Evolutionary conservation across 2,329 filamentous ascomycete genomes (phyloP).

Genomic region (Monilinia fructigena): DNA sequence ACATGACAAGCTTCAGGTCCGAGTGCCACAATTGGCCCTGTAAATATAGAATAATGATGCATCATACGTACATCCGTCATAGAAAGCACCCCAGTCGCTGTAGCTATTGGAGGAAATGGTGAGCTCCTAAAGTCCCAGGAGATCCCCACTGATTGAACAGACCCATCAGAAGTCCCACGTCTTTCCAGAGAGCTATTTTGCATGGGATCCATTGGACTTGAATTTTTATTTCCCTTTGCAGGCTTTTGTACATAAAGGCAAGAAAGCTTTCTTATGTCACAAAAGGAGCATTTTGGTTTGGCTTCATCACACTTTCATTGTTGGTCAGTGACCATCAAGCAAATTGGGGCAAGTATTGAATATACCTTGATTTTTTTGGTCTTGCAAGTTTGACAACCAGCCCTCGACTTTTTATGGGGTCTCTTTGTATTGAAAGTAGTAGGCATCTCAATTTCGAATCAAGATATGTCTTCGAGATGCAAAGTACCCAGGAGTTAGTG

Average conservation of each 20-base stretch:
- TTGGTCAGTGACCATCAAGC: not conserved
- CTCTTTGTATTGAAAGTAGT: slow-evolving; percentile 35
- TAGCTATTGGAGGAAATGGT: slow-evolving; percentile 26
- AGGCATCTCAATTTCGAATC: not conserved
- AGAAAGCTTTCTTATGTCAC: slow-evolving; percentile 33
- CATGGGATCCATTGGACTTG: not conserved
- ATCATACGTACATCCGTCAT: slow-evolving; percentile 34
- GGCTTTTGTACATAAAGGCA: slow-evolving; percentile 30
- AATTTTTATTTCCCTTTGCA: not conserved
- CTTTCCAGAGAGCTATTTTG: slow-evolving; percentile 1
- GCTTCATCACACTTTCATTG: slow-evolving; percentile 37
- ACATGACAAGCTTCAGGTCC: slow-evolving; percentile 25
- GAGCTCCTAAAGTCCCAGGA: slow-evolving; percentile 22
- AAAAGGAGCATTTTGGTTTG: slow-evolving; percentile 37
- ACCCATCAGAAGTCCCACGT: not conserved
- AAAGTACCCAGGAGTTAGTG: not conserved
- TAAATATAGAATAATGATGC: slow-evolving; percentile 37
- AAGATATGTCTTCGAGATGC: not conserved
- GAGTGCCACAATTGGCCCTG: slow-evolving; percentile 29
- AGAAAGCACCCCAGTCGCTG: slow-evolving; percentile 29
- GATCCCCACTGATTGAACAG: not conserved
- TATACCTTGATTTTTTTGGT: slow-evolving; percentile 38
- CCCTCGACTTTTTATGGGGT: slow-evolving; percentile 39
- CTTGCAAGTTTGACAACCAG: slow-evolving; percentile 38
- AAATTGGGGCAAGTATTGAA: not conserved